phyloP scores from a whole-genome alignment of 78 protist species.

The Emiliania huxleyi region DNA sequence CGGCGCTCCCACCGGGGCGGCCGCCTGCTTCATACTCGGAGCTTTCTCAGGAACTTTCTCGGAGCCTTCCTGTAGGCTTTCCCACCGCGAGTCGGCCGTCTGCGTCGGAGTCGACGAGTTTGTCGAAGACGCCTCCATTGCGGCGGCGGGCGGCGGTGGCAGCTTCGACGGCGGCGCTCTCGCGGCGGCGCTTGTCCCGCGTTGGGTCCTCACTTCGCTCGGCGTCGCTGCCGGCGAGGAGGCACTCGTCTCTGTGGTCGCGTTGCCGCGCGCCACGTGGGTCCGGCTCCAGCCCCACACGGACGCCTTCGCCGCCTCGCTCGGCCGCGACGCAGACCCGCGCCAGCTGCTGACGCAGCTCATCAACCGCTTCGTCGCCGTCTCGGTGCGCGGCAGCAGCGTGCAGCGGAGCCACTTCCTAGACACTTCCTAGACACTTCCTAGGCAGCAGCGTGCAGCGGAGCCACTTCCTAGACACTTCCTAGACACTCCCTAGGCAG shows the following conservation, averaged over 20 bases:
- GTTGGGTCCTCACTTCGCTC: not conserved
- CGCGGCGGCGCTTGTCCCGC: not conserved
- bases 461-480: too few relatives aligned
- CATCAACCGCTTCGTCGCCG: not conserved
- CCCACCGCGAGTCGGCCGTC: not conserved
- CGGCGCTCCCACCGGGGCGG: not conserved
- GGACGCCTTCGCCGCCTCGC: not conserved
- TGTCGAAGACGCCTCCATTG: not conserved
- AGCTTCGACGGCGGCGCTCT: not conserved
- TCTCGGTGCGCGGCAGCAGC: too few relatives aligned
- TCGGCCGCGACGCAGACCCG: not conserved
- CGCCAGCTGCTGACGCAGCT: not conserved
- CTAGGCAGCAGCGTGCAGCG: too few relatives aligned
- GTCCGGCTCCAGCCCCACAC: not conserved
- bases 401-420: too few relatives aligned
- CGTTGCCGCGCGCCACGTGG: not conserved
- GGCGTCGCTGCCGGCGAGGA: not conserved
- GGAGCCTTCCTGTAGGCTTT: too few relatives aligned
- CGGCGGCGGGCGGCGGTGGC: not conserved
- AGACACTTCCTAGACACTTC: too few relatives aligned
- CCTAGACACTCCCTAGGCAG: too few relatives aligned
- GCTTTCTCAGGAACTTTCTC: too few relatives aligned
- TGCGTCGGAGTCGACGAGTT: not conserved
- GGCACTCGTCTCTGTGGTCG: not conserved
- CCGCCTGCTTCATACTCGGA: too few relatives aligned